phyloP scores from a whole-genome alignment of 495 filamentous ascomycete genomes.

The Xylaria acuta region DNA sequence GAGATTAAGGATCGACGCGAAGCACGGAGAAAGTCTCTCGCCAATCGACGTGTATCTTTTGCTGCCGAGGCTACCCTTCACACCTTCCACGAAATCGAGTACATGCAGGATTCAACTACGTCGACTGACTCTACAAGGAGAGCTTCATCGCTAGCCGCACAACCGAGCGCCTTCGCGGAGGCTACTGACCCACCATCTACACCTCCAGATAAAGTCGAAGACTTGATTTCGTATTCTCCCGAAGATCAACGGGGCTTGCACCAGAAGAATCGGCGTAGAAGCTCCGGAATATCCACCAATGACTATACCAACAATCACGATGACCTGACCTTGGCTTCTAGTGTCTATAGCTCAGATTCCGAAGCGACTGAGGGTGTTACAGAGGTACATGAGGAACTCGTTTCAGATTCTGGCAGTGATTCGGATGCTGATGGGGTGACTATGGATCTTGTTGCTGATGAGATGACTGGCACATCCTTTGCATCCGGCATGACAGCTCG shows the following conservation, averaged over 20 bases:
- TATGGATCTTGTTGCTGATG: constrained; percentile 73
- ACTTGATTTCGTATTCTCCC: constrained; percentile 68
- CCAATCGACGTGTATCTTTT: constrained; percentile 94
- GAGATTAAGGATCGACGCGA: constrained; percentile 77
- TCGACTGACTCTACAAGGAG: constrained; percentile 80
- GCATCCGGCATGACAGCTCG: constrained; percentile 62
- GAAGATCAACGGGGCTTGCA: constrained; percentile 72
- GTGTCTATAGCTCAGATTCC: constrained; percentile 75
- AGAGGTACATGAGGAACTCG: constrained; percentile 61
- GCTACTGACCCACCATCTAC: constrained; percentile 69
- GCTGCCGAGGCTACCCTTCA: constrained; percentile 97
- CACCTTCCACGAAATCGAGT: constrained; percentile 95
- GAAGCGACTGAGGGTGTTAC: constrained; percentile 64
- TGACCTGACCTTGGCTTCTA: constrained; percentile 74
- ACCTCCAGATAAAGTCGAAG: constrained; percentile 65
- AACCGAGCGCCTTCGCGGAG: constrained; percentile 56
- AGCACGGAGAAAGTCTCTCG: constrained; percentile 88
- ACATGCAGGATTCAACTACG: constrained; percentile 83
- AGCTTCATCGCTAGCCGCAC: constrained; percentile 65
- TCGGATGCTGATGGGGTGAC: constrained; percentile 74
- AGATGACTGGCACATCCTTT: constrained; percentile 71
- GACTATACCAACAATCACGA: constrained; percentile 65
- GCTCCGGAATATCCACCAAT: constrained; percentile 66
- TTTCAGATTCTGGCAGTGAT: constrained; percentile 58
- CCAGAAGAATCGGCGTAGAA: constrained; percentile 68